Evolutionary conservation across 176 grass and related monocot genomes (phyloP).

Genomic region (Triticum aestivum): DNA sequence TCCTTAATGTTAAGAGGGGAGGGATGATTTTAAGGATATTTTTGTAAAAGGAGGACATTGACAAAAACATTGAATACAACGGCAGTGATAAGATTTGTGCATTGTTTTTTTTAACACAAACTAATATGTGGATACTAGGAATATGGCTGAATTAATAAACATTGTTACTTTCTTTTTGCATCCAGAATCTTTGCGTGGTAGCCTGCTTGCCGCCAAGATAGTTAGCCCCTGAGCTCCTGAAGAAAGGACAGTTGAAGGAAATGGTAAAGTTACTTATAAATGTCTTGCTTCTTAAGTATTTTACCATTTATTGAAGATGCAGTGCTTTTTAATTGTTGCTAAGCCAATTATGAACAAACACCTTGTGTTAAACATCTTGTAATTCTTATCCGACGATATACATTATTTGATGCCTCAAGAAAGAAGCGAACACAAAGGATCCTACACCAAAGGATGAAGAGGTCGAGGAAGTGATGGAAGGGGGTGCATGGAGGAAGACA

Average conservation of each 20-base stretch:
- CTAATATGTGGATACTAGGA: neutral
- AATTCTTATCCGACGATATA: neutral
- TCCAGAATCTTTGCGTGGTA: slow-evolving; percentile 76
- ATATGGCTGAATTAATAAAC: neutral
- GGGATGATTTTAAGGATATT: slow-evolving; percentile 79
- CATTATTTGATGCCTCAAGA: slow-evolving; percentile 28
- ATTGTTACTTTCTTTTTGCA: neutral
- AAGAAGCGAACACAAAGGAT: neutral
- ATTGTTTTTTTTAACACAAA: neutral
- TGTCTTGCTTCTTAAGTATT: neutral
- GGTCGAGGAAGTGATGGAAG: no score
- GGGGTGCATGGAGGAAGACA: no score
- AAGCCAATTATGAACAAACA: neutral
- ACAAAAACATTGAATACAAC: slow-evolving; percentile 58
- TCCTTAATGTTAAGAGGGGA: slow-evolving; percentile 40
- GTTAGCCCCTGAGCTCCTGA: slow-evolving; percentile 57
- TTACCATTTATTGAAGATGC: neutral
- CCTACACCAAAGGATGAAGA: no score
- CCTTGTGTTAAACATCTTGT: no score
- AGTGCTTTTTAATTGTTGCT: neutral
- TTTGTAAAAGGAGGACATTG: slow-evolving; percentile 73
- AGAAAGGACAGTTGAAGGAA: slow-evolving; percentile 72
- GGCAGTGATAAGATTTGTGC: slow-evolving; percentile 87
- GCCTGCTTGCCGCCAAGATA: slow-evolving; percentile 82
- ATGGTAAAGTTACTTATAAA: slow-evolving; percentile 40